Evolutionary conservation across 495 filamentous ascomycete genomes (phyloP).

Genomic region (Platismatia glauca): DNA sequence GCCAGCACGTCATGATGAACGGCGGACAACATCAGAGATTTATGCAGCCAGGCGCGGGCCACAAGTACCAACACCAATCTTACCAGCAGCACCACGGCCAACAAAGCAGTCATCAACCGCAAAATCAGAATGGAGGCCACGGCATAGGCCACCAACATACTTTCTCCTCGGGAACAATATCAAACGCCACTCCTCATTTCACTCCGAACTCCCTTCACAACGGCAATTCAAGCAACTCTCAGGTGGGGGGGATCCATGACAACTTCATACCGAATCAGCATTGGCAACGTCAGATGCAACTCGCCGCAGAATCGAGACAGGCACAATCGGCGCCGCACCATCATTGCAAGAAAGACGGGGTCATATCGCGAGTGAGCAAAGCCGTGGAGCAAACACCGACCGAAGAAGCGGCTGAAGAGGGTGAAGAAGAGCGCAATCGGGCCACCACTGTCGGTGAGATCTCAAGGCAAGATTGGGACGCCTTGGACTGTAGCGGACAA

Average conservation of each 20-base stretch:
- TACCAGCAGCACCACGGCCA: slow-evolving; percentile 67
- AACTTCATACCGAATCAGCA: slow-evolving; percentile 57
- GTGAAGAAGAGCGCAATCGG: slow-evolving; percentile 53
- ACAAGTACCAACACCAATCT: slow-evolving; percentile 62
- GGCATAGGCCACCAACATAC: slow-evolving; percentile 64
- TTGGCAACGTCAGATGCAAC: slow-evolving; percentile 78
- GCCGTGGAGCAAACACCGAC: slow-evolving; percentile 48
- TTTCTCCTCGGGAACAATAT: slow-evolving; percentile 65
- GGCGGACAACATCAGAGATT: slow-evolving; percentile 51
- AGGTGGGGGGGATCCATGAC: slow-evolving; percentile 44
- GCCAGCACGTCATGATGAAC: slow-evolving; percentile 72
- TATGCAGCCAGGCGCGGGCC: slow-evolving; percentile 57
- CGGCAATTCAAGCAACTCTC: slow-evolving; percentile 51
- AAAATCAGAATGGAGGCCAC: slow-evolving; percentile 63
- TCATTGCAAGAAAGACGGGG: slow-evolving; percentile 34
- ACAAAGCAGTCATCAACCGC: slow-evolving; percentile 64
- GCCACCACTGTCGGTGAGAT: slow-evolving; percentile 46
- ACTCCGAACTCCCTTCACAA: slow-evolving; percentile 66
- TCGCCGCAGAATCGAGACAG: slow-evolving; percentile 62
- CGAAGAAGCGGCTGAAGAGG: slow-evolving; percentile 54
- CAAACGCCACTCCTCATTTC: slow-evolving; percentile 67
- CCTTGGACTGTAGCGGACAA: slow-evolving; percentile 88
- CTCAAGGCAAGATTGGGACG: slow-evolving; percentile 75
- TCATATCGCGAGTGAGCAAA: slow-evolving; percentile 48
- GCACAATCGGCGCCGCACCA: slow-evolving; percentile 57